Conservation (phyloP, 2,329 filamentous ascomycete genomes). For the Alternaria viburni region DNA sequence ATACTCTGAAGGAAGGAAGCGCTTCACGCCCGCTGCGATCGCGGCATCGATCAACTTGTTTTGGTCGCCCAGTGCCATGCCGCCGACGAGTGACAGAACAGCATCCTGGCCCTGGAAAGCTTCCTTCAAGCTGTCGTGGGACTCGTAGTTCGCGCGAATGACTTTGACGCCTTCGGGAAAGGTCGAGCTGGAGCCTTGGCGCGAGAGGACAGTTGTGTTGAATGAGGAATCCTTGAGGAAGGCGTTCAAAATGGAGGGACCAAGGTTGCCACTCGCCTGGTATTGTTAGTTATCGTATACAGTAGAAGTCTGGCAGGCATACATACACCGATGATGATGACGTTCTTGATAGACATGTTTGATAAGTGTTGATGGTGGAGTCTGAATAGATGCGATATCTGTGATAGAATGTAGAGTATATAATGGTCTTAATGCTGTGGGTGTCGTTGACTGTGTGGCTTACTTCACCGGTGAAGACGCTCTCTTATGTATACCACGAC, state of each 20-base stretch:
- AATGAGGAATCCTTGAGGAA: conserved; percentile 55
- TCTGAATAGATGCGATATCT: background rate
- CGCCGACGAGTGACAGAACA: conserved; percentile 58
- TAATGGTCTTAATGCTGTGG: background rate
- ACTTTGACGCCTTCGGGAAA: conserved; percentile 52
- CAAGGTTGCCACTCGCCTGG: conserved; percentile 52
- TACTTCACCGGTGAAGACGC: background rate
- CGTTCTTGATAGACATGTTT: conserved; percentile 50
- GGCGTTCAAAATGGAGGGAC: conserved; percentile 49
- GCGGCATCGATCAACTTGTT: conserved; percentile 64
- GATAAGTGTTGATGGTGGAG: background rate
- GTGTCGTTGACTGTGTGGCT: background rate
- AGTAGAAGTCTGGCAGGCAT: background rate
- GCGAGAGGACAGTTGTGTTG: conserved; percentile 63
- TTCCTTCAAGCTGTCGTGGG: conserved; percentile 55
- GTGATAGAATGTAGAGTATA: background rate
- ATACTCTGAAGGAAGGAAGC: conserved; percentile 69
- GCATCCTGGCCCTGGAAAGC: conserved; percentile 65
- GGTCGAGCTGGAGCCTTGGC: conserved; percentile 53
- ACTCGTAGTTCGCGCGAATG: conserved; percentile 56
- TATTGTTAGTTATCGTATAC: conserved; percentile 8
- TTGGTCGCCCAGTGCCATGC: conserved; percentile 53
- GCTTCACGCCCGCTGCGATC: conserved; percentile 64
- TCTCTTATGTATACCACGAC: conserved; percentile 14
- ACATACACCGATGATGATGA: conserved; percentile 52